phyloP scores from a whole-genome alignment of 2,329 filamentous ascomycete genomes.

The Curvularia sp. region DNA sequence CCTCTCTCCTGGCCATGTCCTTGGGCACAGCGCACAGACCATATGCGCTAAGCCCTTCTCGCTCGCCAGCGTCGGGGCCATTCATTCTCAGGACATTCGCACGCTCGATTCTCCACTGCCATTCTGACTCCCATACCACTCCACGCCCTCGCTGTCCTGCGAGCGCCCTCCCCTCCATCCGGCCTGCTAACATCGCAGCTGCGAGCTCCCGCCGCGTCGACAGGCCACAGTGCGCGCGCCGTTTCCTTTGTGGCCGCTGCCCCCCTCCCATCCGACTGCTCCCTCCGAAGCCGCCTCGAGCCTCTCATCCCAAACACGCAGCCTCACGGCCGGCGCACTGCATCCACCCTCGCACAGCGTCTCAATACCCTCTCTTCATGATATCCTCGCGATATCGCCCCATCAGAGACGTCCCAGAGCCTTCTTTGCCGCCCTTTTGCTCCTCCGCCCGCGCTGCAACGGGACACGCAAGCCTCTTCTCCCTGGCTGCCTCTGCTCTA shows the following conservation, averaged over 20 bases:
- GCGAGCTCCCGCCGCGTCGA: conserved; percentile 22
- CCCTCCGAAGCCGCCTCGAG: conserved; percentile 34
- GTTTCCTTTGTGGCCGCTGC: conserved; percentile 36
- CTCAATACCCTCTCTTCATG: conserved; percentile 29
- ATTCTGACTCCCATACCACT: conserved; percentile 35
- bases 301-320: conserved; percentile 27
- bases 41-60: conserved; percentile 17
- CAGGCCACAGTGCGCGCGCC: conserved; percentile 30
- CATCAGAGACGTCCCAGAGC: conserved; percentile 29
- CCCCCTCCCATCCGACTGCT: conserved; percentile 30
- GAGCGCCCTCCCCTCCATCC: conserved; percentile 7
- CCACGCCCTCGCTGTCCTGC: conserved; percentile 27
- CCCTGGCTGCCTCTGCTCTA: conserved; percentile 23
- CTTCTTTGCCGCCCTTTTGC: conserved; percentile 29
- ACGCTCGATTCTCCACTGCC: conserved; percentile 29
- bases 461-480: conserved; percentile 40
- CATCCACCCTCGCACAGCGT: conserved; percentile 23
- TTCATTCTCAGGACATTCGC: conserved; percentile 26
- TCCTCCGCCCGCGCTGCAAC: conserved; percentile 30
- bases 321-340: conserved; percentile 36
- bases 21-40: conserved; percentile 15
- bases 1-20: conserved; percentile 19
- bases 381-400: conserved; percentile 23
- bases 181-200: conserved; percentile 26
- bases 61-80: conserved; percentile 21